Conservation (phyloP, 305 asterid species). For the Fraxinus sp. region DNA sequence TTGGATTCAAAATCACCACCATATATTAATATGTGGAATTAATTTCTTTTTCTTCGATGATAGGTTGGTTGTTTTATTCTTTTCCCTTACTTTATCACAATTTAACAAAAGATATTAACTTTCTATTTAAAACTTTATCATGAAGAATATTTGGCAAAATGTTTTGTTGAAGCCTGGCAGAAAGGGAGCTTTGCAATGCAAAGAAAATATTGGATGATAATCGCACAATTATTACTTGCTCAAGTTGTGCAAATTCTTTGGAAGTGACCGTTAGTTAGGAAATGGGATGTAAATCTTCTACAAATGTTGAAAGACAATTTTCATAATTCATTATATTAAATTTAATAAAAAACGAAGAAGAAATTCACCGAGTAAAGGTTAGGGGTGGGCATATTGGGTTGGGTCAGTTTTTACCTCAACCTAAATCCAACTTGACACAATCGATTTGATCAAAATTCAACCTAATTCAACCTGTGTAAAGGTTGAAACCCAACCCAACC, state of each 20-base stretch:
- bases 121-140: slow-evolving; percentile 36
- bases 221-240: slow-evolving; percentile 53
- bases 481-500: too few species aligned
- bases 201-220: slow-evolving; percentile 54
- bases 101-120: slow-evolving; percentile 22
- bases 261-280: slow-evolving; percentile 59
- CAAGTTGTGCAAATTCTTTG: slow-evolving; percentile 53
- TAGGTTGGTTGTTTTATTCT: slow-evolving; percentile 47
- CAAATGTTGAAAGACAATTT: slow-evolving; percentile 28
- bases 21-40: slow-evolving; percentile 46
- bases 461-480: too few species aligned
- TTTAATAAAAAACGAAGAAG: not conserved
- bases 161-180: slow-evolving; percentile 66
- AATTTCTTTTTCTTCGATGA: slow-evolving; percentile 46
- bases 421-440: too few species aligned
- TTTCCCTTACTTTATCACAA: not conserved
- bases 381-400: too few species aligned
- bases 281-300: slow-evolving; percentile 50
- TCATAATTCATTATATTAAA: not conserved
- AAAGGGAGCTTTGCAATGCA: slow-evolving; percentile 61
- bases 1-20: too few species aligned
- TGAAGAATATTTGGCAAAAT: slow-evolving; percentile 68
- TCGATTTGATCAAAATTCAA: too few species aligned
- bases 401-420: too few species aligned
- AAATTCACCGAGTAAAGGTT: too few species aligned